phyloP scores from a whole-genome alignment of 1,284 basidiomycete species.

The Thelephora terrestris region DNA sequence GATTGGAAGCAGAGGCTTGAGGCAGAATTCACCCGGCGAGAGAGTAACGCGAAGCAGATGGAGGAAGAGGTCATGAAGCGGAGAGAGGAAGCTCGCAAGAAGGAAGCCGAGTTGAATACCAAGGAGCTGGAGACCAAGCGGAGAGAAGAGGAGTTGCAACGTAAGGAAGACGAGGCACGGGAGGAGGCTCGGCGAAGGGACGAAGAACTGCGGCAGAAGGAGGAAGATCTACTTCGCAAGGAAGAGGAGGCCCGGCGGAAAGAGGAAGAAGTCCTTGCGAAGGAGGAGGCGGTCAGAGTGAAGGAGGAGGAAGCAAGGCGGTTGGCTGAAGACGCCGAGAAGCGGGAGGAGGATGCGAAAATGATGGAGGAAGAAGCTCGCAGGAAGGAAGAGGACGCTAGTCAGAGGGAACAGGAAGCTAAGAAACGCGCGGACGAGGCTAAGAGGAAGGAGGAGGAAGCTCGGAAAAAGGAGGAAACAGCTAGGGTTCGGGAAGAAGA shows the following conservation, averaged over 20 bases:
- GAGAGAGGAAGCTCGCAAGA: constrained; percentile 7
- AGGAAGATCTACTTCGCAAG: constrained; percentile 8
- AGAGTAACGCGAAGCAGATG: constrained; percentile 2
- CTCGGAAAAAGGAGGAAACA: constrained; percentile 8
- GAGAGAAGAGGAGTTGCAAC: constrained; percentile 12
- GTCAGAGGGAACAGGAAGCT: constrained; percentile 1
- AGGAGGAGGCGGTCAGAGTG: background rate
- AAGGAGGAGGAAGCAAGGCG: constrained; percentile 2
- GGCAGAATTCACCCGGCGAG: background rate
- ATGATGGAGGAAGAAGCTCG: constrained; percentile 6
- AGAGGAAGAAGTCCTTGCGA: constrained; percentile 2
- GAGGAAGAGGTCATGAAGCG: constrained; percentile 5
- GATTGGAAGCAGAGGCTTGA: constrained; percentile 3
- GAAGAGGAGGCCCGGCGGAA: constrained; percentile 9
- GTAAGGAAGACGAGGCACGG: constrained; percentile 5
- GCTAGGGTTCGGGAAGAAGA: constrained; percentile 5
- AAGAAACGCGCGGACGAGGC: constrained; percentile 9
- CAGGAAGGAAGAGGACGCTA: constrained; percentile 1
- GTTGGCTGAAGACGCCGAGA: constrained; percentile 12
- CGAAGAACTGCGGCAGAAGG: constrained; percentile 8
- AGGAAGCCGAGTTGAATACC: constrained; percentile 6
- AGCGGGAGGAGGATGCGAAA: constrained; percentile 10
- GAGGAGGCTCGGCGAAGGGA: background rate
- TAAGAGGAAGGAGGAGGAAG: constrained; percentile 10
- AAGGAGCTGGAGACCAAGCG: constrained; percentile 5